Percentiles rank a stretch among this genome's conserved stretches.
Evolutionary conservation across 139 green algal genomes (phyloP).

Genomic region (Coccomyxa sp.): DNA sequence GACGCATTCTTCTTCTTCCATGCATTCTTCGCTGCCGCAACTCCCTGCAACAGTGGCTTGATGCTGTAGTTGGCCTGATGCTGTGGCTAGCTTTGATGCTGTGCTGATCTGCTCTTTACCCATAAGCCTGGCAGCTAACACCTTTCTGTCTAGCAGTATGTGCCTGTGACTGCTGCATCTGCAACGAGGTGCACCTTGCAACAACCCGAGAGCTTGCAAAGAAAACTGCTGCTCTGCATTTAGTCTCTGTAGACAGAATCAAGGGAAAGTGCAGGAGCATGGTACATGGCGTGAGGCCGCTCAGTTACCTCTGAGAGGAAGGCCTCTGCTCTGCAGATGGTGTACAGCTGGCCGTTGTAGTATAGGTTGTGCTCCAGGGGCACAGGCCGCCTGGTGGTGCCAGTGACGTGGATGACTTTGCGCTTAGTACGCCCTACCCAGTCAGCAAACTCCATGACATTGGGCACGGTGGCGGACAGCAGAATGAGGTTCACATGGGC

Average conservation of each 20-base stretch:
- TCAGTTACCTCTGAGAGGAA: slow-evolving; percentile 31
- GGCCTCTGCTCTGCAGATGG: slow-evolving; percentile 48
- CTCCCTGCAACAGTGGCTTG: slow-evolving; percentile 18
- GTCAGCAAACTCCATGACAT: slow-evolving; percentile 96
- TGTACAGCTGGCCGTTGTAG: slow-evolving; percentile 76
- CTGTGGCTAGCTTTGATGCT: no score
- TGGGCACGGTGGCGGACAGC: slow-evolving; percentile 95
- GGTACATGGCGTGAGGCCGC: no score
- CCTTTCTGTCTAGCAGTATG: no score
- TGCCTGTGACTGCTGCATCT: no score
- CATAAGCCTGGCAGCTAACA: no score
- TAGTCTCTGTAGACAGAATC: no score
- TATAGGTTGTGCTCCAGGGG: slow-evolving; percentile 94
- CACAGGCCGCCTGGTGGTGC: slow-evolving; percentile 84
- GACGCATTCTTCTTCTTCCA: slow-evolving; percentile 44
- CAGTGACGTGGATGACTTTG: slow-evolving; percentile 81
- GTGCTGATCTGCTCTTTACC: no score
- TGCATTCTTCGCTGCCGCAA: slow-evolving; percentile 20
- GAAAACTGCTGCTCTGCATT: no score
- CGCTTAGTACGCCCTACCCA: slow-evolving; percentile 96
- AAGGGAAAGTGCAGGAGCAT: no score
- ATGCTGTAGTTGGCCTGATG: no score
- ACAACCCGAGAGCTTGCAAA: no score
- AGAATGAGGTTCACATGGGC: slow-evolving; percentile 89
- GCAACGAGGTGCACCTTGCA: no score